Conservation (phyloP, 352 stramenopile species). For the Globisporangium barbulae region DNA sequence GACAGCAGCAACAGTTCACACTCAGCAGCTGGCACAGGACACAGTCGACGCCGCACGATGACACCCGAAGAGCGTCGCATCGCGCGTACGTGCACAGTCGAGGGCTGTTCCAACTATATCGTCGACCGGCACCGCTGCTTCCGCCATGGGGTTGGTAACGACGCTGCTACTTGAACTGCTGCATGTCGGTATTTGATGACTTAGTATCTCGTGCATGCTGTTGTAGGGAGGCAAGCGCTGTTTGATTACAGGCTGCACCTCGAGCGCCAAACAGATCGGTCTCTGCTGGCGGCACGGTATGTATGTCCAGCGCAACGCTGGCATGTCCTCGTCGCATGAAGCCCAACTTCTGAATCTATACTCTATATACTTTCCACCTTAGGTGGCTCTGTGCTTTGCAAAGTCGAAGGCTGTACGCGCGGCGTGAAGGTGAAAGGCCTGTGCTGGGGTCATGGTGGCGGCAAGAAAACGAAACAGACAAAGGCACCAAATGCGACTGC, state of each 20-base stretch:
- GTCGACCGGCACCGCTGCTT: conserved; percentile 43
- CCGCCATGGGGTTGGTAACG: conserved; percentile 19
- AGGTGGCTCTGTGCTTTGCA: conserved; percentile 26
- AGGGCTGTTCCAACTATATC: conserved; percentile 52
- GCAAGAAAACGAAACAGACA: conserved; percentile 3
- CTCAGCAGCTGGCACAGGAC: no score
- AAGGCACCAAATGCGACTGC: no score
- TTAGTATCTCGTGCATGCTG: no score
- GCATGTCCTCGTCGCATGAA: no score
- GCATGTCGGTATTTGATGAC: no score
- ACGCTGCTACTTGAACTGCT: neutral
- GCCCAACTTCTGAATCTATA: no score
- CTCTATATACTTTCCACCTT: neutral
- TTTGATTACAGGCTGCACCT: conserved; percentile 22
- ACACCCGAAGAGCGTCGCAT: conserved; percentile 43
- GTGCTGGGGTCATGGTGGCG: conserved; percentile 16
- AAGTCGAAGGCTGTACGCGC: conserved; percentile 19
- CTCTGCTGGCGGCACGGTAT: conserved; percentile 27
- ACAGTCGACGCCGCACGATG: neutral
- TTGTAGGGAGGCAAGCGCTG: conserved; percentile 34
- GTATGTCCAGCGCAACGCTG: neutral
- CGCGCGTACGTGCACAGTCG: conserved; percentile 40
- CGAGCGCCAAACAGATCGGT: conserved; percentile 28
- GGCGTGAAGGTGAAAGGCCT: conserved; percentile 26
- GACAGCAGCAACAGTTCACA: no score